A percentile compares a stretch with the other conserved stretches of the same genome.
Evolutionary conservation across 177 flowering plant species (phyloP).

Genomic region (Vitis hybrid): DNA sequence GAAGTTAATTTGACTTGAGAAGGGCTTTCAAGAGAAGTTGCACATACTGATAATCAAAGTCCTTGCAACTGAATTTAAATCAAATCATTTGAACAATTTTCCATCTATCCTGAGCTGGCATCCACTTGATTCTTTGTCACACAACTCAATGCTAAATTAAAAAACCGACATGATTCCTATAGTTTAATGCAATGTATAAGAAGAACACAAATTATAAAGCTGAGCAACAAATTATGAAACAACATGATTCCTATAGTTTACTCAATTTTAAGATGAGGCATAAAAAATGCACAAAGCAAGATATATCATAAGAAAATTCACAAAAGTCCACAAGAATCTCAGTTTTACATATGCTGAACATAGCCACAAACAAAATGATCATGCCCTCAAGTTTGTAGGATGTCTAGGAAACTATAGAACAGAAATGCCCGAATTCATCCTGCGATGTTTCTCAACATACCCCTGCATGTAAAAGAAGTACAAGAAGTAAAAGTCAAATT

Average conservation of each 20-base stretch:
- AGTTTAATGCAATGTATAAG: too few relatives aligned
- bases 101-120: too few relatives aligned
- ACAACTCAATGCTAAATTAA: too few relatives aligned
- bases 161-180: too few relatives aligned
- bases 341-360: neutral
- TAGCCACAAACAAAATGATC: conserved; percentile 11
- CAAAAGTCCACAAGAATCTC: neutral
- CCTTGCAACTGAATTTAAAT: too few relatives aligned
- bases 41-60: too few relatives aligned
- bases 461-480: conserved; percentile 65
- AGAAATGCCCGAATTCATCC: conserved; percentile 13
- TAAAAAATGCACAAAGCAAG: neutral
- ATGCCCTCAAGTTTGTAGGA: conserved; percentile 18
- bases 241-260: neutral
- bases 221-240: neutral
- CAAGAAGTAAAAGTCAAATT: conserved; percentile 23
- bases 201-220: too few relatives aligned
- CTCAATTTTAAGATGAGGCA: neutral
- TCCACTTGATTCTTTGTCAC: too few relatives aligned
- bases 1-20: too few relatives aligned
- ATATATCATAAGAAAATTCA: neutral
- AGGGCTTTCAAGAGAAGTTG: too few relatives aligned
- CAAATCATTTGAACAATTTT: too few relatives aligned
- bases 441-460: conserved; percentile 68
- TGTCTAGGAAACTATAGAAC: conserved; percentile 27